Percentiles rank a stretch among this genome's conserved stretches.
Conservation (phyloP, 306 rosid genomes). For the Pueraria montana region DNA sequence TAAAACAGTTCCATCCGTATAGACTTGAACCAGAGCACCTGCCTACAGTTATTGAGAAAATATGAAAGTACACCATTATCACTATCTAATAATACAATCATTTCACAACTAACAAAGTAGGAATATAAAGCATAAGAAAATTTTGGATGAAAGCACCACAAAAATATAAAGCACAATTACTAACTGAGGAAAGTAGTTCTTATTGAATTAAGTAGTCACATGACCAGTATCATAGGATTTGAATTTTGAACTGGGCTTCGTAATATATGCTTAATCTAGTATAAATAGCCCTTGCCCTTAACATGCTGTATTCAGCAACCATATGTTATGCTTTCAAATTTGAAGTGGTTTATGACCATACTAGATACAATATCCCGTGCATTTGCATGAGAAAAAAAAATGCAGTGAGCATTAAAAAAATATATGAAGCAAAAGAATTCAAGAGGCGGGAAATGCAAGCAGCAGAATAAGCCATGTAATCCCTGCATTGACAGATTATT, state of each 20-base stretch:
- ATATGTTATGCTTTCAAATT: neutral
- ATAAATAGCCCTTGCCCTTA: slow-evolving; percentile 26
- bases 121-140: slow-evolving; percentile 22
- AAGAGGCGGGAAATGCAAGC: neutral
- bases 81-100: slow-evolving; percentile 33
- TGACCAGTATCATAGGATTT: slow-evolving; percentile 16
- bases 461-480: neutral
- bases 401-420: neutral
- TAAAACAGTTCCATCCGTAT: slow-evolving; percentile 97
- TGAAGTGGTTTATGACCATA: slow-evolving; percentile 21
- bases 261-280: neutral
- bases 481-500: slow-evolving; percentile 2
- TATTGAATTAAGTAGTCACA: slow-evolving; percentile 6
- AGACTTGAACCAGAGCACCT: slow-evolving; percentile 97
- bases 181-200: slow-evolving; percentile 17
- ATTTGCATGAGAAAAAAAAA: neutral
- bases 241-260: slow-evolving; percentile 1
- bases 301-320: neutral
- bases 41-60: slow-evolving; percentile 69
- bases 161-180: slow-evolving; percentile 27
- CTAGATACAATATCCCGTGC: neutral
- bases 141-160: slow-evolving; percentile 31
- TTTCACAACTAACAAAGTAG: slow-evolving; percentile 25
- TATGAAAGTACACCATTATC: slow-evolving; percentile 19
- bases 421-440: neutral